Base-by-base conservation (phyloP, 106 monocot genomes). In the Dendrobium officinale region DNA sequence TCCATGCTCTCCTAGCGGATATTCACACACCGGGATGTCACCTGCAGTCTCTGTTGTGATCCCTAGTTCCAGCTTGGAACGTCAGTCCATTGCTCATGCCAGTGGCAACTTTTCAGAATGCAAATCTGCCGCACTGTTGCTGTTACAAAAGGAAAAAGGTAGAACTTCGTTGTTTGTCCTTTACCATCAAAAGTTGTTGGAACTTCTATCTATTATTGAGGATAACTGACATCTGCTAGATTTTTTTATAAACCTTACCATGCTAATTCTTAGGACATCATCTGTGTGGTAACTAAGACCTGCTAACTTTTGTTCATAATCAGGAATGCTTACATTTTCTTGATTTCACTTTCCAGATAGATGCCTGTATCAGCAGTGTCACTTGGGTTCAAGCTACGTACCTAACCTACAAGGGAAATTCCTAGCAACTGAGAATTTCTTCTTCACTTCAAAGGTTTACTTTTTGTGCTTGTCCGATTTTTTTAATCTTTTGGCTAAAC, bases 1-100 rank as follows among this genome's bases (percentile, higher is more conserved):
- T 86, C 96, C 96, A 47, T 97, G 96, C 81, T 76, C 89, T 41
- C 96, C 96, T 61, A 92, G 79, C 80, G 93, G 92, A 78, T 92
- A 85, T 82, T 43, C 82, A 20, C 79, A 68, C 81, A 20, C 2
- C 51, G 22, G 27, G 29, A 26, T 41, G 82, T 48, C 77, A 80
- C n/a, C 41, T 58, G 77, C 84, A 67, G 18, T 11, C 58, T 48
- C 75, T 61, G 10, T 72, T 75, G 37, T 49, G 47, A 47, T 44
- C 44, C 81, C 29, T n/a, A 85, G 10, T 56, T 67, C 77, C 54
- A 73, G 58, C 45, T 56, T 49, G 22, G 84, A 84, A 44, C 20
- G 79, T 66, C 68, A 73, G 67, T 64, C 67, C 55, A 74, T 70
- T 59, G 29, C 44, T 75, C 70, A 72, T 82, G 79, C 86, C 75